Conservation (phyloP, 176 grass and related monocot species). For the Urochloa ruziziensis region DNA sequence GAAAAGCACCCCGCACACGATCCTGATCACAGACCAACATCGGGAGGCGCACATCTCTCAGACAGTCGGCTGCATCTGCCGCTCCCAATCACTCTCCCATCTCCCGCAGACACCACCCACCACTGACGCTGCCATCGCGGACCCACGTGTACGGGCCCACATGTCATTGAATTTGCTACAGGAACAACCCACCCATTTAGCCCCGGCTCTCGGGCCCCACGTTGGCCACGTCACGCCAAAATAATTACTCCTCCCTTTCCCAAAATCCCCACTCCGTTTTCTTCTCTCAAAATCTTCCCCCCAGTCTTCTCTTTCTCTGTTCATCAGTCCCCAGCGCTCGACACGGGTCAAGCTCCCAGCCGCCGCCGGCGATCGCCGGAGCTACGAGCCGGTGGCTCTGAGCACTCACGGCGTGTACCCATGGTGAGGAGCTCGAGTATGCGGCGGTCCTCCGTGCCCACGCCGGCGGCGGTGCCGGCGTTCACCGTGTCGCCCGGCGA, state of each 20-base stretch:
- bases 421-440: conserved; percentile 36
- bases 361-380: conserved; percentile 38
- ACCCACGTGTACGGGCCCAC: neutral
- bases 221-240: conserved; percentile 42
- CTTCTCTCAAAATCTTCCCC: neutral
- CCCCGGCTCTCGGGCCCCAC: conserved; percentile 39
- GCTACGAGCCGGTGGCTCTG: neutral
- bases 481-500: conserved; percentile 54
- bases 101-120: neutral
- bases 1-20: neutral
- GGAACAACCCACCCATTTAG: neutral
- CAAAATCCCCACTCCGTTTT: conserved; percentile 30
- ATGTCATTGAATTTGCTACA: neutral
- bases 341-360: conserved; percentile 21
- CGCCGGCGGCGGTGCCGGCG: conserved; percentile 9
- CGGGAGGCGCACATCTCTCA: conserved; percentile 40
- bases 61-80: conserved; percentile 6
- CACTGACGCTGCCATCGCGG: neutral
- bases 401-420: neutral
- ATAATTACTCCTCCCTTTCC: neutral
- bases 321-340: conserved; percentile 5
- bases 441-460: conserved; percentile 2
- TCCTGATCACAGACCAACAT: conserved; percentile 30
- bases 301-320: neutral
- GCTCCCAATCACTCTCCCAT: neutral